These are phyloP conservation scores for Metschnikowia bowlesiae DNA, from an alignment of 805 yeast genomes.

Conservation along the genomic window DNA sequence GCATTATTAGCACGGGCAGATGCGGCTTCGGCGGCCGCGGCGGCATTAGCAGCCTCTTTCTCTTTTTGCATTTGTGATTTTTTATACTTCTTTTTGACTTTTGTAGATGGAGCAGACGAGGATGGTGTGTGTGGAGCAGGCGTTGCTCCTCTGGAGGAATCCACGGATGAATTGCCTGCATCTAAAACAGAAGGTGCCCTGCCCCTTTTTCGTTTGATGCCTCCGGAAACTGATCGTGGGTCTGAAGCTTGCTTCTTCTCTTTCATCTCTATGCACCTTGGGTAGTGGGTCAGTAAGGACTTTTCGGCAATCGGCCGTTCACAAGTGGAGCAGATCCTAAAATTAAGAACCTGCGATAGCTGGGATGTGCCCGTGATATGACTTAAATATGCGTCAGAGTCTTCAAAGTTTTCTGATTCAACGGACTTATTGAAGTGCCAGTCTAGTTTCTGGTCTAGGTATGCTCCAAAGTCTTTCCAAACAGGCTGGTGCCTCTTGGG, in stretches of 20 bases:
- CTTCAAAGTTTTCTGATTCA: slow-evolving; percentile 11
- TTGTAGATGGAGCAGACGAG: slow-evolving; percentile 15
- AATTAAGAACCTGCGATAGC: slow-evolving; percentile 32
- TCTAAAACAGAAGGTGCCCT: slow-evolving; percentile 26
- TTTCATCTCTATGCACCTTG: slow-evolving; percentile 38
- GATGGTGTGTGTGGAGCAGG: slow-evolving; percentile 32
- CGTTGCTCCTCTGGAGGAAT: slow-evolving; percentile 35
- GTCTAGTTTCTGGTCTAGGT: slow-evolving; percentile 36
- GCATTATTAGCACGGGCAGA: slow-evolving; percentile 13
- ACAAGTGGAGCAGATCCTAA: slow-evolving; percentile 37
- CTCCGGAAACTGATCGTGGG: slow-evolving; percentile 9
- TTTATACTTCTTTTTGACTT: slow-evolving; percentile 42
- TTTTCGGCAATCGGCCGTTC: slow-evolving; percentile 38
- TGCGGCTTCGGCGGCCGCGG: slow-evolving; percentile 31
- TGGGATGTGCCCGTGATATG: slow-evolving; percentile 24
- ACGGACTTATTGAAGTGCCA: slow-evolving; percentile 20
- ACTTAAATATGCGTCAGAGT: slow-evolving; percentile 21
- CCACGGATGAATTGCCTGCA: slow-evolving; percentile 35
- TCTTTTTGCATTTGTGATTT: slow-evolving; percentile 42
- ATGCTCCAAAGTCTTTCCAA: slow-evolving; percentile 45
- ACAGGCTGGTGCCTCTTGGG: slow-evolving; percentile 19
- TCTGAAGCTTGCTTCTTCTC: slow-evolving; percentile 23
- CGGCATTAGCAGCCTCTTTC: slow-evolving; percentile 44
- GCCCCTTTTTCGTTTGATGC: slow-evolving; percentile 25
- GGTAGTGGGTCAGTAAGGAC: slow-evolving; percentile 29